Conservation (phyloP, 2,329 filamentous ascomycete species). For the Cryphonectria nitschkei region DNA sequence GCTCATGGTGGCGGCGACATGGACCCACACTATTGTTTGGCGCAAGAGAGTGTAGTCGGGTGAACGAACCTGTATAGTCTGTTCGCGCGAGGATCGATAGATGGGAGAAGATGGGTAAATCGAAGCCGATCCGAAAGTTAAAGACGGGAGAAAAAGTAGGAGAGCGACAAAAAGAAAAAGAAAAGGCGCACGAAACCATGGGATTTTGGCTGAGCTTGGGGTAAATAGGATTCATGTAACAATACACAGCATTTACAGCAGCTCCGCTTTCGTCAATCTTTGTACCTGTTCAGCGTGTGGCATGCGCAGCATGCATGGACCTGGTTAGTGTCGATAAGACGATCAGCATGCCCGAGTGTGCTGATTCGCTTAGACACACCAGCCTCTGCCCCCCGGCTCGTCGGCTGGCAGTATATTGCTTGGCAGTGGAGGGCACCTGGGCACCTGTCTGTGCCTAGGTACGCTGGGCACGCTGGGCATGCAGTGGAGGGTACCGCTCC, state of each 20-base stretch:
- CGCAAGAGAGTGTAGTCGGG: not conserved
- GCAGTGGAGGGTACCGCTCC: not conserved
- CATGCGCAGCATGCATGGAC: not conserved
- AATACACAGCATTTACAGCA: not conserved
- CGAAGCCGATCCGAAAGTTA: not conserved
- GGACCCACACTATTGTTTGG: not conserved
- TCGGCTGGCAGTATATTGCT: not conserved
- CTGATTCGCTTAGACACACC: not conserved
- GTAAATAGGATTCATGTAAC: not conserved
- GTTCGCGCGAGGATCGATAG: not conserved
- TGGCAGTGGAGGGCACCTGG: not conserved
- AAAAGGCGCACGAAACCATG: not conserved
- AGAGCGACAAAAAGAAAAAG: not conserved
- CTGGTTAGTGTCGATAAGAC: not conserved
- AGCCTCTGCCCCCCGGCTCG: not conserved
- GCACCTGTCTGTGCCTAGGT: no score
- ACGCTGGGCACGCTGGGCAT: not conserved
- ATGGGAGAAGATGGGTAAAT: not conserved
- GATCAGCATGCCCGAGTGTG: not conserved
- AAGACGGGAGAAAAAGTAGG: not conserved
- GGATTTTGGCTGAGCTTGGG: not conserved
- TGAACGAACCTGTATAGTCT: not conserved
- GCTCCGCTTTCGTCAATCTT: not conserved
- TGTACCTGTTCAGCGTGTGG: not conserved
- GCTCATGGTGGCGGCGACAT: slow-evolving; percentile 15